Base-by-base conservation (phyloP, 2,329 filamentous ascomycete species). In the Aspergillus tanneri region DNA sequence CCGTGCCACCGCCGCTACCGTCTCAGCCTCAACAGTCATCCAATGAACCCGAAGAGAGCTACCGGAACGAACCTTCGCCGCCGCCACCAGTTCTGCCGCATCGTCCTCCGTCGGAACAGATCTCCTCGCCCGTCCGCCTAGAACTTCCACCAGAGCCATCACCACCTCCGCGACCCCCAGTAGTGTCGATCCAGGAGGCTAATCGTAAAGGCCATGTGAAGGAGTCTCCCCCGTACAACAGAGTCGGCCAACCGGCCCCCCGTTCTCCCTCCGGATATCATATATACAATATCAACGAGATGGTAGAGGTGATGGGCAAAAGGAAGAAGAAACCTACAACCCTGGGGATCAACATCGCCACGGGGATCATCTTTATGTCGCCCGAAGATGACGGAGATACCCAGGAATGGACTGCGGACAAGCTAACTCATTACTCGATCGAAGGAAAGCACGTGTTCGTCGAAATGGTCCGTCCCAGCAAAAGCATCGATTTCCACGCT, bases 321-420 rank as follows among this genome's bases (percentile, higher is more conserved):
- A 87, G 88, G 63, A 96, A 96, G 77, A 97, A 97, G 74, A 93
- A 96, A 88, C 90, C 92, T 1, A 96, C 90, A n/a, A 96, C 89
- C 0, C 72, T 97, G 28, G 92, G 92, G n/a, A 86, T 97, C 63
- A 96, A 97, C 65, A 77, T 93, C 47, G 85, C 86, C 39, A 95
- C 89, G 12, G 91, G 91, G 30, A 82, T 86, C 24, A 95, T 99
- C 58, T 84, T 96, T 71, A 89, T 99, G 60, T 88, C 90, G 0
- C 91, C 92, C 0, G 92, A 89, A 41, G 80, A 84, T 53, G 90
- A 96, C 66, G 91, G 90, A 1, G 86, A 88, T 3, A 85, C 88
- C 50, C 86, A 95, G 64, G 91, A 95, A 70, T 99, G 93, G 93
- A 87, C 86, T 1, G 92, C 90, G 1, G 91, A 97, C 35, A 93